Evolutionary conservation across 1,139 yeast species (phyloP).

Genomic region (Blastobotrys ciferrii): DNA sequence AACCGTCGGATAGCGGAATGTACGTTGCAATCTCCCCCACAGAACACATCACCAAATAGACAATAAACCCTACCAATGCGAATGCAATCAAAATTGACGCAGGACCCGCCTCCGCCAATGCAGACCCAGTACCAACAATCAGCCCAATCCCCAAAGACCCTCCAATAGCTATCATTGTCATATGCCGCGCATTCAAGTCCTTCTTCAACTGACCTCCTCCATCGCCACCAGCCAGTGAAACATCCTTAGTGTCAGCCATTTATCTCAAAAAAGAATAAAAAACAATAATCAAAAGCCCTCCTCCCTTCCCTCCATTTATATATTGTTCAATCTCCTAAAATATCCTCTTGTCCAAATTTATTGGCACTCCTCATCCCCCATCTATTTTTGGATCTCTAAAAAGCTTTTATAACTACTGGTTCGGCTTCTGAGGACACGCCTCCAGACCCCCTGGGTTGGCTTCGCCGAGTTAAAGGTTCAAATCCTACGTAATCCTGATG

Average conservation of each 20-base stretch:
- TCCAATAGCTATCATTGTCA: conserved; percentile 68
- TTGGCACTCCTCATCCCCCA: no score
- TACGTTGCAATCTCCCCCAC: conserved; percentile 77
- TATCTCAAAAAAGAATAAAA: no score
- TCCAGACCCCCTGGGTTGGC: no score
- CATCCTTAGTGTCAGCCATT: neutral
- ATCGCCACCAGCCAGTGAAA: neutral
- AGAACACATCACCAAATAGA: conserved; percentile 66
- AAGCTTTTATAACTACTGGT: no score
- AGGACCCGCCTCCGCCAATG: conserved; percentile 67
- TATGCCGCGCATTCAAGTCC: conserved; percentile 66
- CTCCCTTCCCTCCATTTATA: neutral
- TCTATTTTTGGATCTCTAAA: no score
- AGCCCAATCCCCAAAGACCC: conserved; percentile 65
- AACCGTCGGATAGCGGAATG: conserved; percentile 66
- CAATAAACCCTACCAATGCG: conserved; percentile 58
- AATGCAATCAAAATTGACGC: conserved; percentile 63
- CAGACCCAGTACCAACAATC: conserved; percentile 68
- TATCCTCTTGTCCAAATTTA: no score
- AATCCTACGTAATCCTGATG: no score
- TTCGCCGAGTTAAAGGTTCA: no score
- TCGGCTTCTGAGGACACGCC: no score
- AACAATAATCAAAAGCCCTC: no score
- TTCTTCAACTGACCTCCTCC: conserved; percentile 44
- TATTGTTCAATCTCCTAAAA: no score